Base-by-base conservation (phyloP, 2,329 filamentous ascomycete species). In the Talaromyces islandicus region DNA sequence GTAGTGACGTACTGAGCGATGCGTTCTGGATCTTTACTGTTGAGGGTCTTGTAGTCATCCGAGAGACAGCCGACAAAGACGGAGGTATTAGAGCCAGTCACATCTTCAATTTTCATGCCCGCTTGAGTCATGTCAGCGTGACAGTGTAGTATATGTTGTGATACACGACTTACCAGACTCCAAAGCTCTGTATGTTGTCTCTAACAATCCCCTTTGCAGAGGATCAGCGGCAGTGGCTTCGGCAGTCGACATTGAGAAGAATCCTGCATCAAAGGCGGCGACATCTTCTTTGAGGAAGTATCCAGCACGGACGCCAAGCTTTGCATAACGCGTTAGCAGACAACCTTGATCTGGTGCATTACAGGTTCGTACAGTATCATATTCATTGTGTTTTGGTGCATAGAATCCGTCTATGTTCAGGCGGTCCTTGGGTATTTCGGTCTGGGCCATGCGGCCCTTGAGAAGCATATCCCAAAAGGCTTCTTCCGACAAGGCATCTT, bases 131-230 rank as follows among this genome's bases (percentile, higher is more conserved):
- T 14, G 12, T 38, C 35, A 38, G 35, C 7, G 12, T 38, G 35
- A 14, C 17, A 17, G 35, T 38, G 35, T 14, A 6, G 35, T 3
- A 17, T 38, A 7, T 38, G 6, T 17, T 38, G 14, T 6, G 35
- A 38, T 4, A 14, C 14, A 38, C 14, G 4, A 29, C 29, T 25
- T 25, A 38, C 35, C 35, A 38, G 57, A 54, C 43, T 64, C 71
- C 35, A 38, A 7, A 17, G 35, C 35, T 38, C 35, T 38, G 4
- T 79, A 81, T 0, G 77, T 51, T 7, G 29, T 41, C 29, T 60
- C 58, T 3, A 60, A 29, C 10, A 60, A 41, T 3, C 24, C 12
- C 72, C 76, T 0, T 56, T 61, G 60, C 41, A 46, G 38, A 2
- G 60, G 60, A 30, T 61, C 60, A 19, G 56, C 50, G n/a, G 60